Percentiles rank a stretch among this genome's conserved stretches.
phyloP scores from a whole-genome alignment of 495 filamentous ascomycete species.

The Neurospora hispaniola region DNA sequence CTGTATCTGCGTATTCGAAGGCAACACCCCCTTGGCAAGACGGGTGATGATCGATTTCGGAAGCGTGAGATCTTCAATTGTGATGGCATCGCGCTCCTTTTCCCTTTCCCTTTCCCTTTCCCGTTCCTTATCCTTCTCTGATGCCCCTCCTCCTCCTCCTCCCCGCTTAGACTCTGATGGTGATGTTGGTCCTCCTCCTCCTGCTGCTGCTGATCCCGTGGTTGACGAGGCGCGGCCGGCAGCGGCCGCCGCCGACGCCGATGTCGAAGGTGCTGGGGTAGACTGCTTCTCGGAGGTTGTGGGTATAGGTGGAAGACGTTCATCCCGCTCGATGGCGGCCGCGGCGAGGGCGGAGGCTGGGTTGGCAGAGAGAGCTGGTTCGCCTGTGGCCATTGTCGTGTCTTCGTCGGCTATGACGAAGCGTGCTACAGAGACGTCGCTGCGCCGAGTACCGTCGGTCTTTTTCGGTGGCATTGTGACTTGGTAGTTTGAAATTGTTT shows the following conservation, averaged over 20 bases:
- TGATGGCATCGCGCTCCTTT: conserved; percentile 23
- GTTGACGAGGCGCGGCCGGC: not conserved
- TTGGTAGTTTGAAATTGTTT: not conserved
- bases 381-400: conserved; percentile 8
- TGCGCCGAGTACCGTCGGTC: conserved; percentile 25
- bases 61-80: conserved; percentile 69
- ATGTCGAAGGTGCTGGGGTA: not conserved
- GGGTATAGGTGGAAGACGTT: conserved; percentile 13
- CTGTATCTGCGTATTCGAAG: conserved; percentile 86
- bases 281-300: not conserved
- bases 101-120: conserved; percentile 19
- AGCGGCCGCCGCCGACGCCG: too few relatives aligned
- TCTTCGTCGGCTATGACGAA: conserved; percentile 30
- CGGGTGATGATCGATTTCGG: conserved; percentile 90
- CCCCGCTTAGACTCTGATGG: conserved; percentile 6
- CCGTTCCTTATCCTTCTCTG: conserved; percentile 19
- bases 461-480: conserved; percentile 29
- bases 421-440: conserved; percentile 32
- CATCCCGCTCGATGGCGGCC: conserved; percentile 21
- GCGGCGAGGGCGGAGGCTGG: conserved; percentile 12
- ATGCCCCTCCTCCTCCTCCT: not conserved
- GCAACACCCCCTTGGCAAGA: conserved; percentile 93
- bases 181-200: conserved; percentile 8
- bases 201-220: conserved; percentile 1
- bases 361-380: conserved; percentile 15